Base-by-base conservation (phyloP, 192 early-diverging fungal species). In the Podila clonocystis region DNA sequence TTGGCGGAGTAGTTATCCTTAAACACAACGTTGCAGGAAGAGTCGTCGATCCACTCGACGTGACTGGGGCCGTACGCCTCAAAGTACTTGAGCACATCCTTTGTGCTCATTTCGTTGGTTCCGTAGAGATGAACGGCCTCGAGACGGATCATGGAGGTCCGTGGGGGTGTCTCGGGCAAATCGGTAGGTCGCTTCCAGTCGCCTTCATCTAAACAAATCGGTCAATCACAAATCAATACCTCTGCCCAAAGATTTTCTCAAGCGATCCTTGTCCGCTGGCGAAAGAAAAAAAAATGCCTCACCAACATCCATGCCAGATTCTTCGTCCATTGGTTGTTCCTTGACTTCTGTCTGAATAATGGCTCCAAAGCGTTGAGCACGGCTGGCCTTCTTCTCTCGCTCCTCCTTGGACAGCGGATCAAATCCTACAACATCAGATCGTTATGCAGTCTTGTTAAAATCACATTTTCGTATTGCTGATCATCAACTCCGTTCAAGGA, bases 41-140 rank as follows among this genome's bases (percentile, higher is more conserved):
- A 74, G 34, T 87, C 86, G 59, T 87, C 73, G 17, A 87, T 82
- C 86, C 86, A 87, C 63, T 87, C 84, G 29, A 87, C 82, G 26
- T 84, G 82, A 9, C 72, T 64, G 9, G 84, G 72, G 12, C 74
- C 68, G 33, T 73, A 71, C 19, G 63, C 74, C 4, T 74, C 65
- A 78, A 85, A 87, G 64, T 87, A 87, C 2, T 57, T 61, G 50
- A 76, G 66, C 20, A 87, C 74, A 59, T 87, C 86, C 30, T 83
- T 70, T 29, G 86, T 87, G 24, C 75, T 76, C 86, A 87, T 87
- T 0, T 83, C 84, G 55, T 87, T 84, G 20, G 83, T 82, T 29
- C 86, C 86, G 31, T 75, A 75, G 36, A 87, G 59, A 63, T 83
- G 68, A 0, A 87, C 66, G 9, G 86, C 82, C 9, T 82, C 82